Conservation (phyloP, 83 land plant species). For the Picea abies region DNA sequence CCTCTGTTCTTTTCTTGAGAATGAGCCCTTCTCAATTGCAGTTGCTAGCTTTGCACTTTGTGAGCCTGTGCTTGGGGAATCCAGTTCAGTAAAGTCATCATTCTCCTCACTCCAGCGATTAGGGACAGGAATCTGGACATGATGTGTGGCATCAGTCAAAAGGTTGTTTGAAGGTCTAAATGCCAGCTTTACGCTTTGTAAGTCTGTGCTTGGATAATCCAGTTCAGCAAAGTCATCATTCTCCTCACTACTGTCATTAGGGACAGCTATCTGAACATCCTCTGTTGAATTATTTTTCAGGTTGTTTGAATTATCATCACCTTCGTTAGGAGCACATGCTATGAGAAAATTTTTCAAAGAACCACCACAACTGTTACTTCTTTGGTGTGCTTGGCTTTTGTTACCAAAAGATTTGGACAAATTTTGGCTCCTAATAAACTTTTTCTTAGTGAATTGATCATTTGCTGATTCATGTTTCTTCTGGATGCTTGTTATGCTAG, state of each 20-base stretch:
- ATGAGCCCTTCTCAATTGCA: background rate
- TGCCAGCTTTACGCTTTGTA: background rate
- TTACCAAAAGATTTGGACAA: background rate
- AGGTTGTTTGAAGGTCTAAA: too few species aligned
- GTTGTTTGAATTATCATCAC: constrained; percentile 6
- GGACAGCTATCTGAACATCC: background rate
- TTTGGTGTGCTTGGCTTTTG: background rate
- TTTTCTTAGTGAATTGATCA: background rate
- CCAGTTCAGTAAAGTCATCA: constrained; percentile 4
- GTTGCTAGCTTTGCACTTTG: background rate
- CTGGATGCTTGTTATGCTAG: background rate
- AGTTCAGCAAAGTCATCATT: background rate
- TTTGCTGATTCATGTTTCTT: background rate
- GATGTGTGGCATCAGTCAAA: background rate
- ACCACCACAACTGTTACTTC: background rate
- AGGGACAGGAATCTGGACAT: background rate
- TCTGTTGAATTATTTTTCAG: background rate
- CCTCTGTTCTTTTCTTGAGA: background rate
- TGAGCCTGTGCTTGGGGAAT: background rate
- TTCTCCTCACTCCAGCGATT: background rate
- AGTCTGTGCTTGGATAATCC: background rate
- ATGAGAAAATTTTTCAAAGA: background rate
- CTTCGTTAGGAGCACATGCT: background rate
- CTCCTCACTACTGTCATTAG: background rate
- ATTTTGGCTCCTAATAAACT: background rate